These are phyloP conservation scores for Coemansia sp. DNA, from an alignment of 192 early-diverging fungal species.

Conservation along the genomic window DNA sequence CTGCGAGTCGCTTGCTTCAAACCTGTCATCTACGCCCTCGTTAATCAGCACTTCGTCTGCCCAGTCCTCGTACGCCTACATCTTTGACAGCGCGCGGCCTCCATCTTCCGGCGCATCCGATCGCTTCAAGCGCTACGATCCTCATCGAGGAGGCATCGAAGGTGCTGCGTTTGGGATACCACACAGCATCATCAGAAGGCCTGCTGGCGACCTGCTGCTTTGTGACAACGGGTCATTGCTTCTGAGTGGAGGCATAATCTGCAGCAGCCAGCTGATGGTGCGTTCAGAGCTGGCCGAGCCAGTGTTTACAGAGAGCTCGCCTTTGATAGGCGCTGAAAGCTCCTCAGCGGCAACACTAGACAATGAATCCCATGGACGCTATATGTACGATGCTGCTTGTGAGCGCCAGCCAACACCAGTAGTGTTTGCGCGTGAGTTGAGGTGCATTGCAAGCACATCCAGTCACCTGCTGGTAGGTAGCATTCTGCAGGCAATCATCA, in stretches of 20 bases:
- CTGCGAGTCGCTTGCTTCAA: slow-evolving; percentile 28
- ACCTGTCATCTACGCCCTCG: slow-evolving; percentile 23
- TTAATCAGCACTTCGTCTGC: slow-evolving; percentile 32
- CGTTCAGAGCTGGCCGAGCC: background rate
- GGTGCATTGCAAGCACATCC: slow-evolving; percentile 18
- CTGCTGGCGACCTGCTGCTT: slow-evolving; percentile 10
- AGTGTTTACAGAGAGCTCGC: slow-evolving; percentile 13
- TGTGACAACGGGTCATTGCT: slow-evolving; percentile 5
- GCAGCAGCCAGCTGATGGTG: background rate
- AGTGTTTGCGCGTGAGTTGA: slow-evolving; percentile 20
- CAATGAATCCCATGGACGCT: background rate
- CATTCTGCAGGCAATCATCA: slow-evolving; percentile 63
- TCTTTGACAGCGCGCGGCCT: slow-evolving; percentile 45
- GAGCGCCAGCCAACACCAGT: slow-evolving; percentile 11
- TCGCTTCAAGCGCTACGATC: slow-evolving; percentile 1
- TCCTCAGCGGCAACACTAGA: slow-evolving; percentile 8
- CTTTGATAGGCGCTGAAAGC: slow-evolving; percentile 17
- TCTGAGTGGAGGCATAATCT: slow-evolving; percentile 5
- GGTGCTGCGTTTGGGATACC: slow-evolving; percentile 1
- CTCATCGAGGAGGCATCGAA: slow-evolving; percentile 1
- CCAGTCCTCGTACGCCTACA: slow-evolving; percentile 45
- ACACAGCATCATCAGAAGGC: background rate
- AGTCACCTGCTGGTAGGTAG: slow-evolving; percentile 60
- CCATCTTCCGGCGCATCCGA: slow-evolving; percentile 4
- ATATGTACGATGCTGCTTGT: slow-evolving; percentile 2